These are phyloP conservation scores for Fusarium floridanum DNA, from an alignment of 2,329 filamentous ascomycete genomes.

Conservation along the genomic window DNA sequence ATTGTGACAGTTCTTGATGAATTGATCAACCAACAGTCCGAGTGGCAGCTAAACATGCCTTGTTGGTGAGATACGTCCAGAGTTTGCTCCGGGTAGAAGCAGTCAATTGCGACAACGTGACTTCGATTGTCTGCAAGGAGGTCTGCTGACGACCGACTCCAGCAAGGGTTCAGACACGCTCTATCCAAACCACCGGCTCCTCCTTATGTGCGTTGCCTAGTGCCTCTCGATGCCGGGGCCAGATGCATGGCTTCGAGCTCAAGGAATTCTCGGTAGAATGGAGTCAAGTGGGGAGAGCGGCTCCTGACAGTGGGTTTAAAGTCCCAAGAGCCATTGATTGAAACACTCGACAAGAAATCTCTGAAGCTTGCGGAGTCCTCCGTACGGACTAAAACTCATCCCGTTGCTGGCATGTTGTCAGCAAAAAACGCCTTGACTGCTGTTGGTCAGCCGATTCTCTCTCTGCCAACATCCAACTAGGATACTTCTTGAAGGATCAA, in stretches of 20 bases:
- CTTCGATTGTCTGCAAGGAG: slow-evolving; percentile 37
- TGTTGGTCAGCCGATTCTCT: not conserved
- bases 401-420: not conserved
- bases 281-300: not conserved
- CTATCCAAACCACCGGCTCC: slow-evolving; percentile 18
- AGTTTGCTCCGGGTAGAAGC: slow-evolving; percentile 16
- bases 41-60: slow-evolving; percentile 20
- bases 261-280: slow-evolving; percentile 2
- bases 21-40: slow-evolving; percentile 20
- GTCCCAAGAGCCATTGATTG: not conserved
- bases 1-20: slow-evolving; percentile 13
- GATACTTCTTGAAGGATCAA: not conserved
- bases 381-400: not conserved
- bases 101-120: slow-evolving; percentile 44
- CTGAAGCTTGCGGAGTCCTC: not conserved
- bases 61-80: slow-evolving; percentile 5
- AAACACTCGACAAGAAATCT: not conserved
- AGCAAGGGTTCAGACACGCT: slow-evolving; percentile 5
- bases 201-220: slow-evolving; percentile 17
- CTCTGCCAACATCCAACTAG: not conserved
- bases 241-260: not conserved
- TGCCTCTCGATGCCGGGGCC: slow-evolving; percentile 4
- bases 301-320: not conserved
- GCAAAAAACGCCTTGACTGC: not conserved
- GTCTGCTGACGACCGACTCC: slow-evolving; percentile 15